Evolutionary conservation across 805 yeast species (phyloP), one percentile per base, ranked within the genome.

Genomic region (Saturnispora dispora): DNA sequence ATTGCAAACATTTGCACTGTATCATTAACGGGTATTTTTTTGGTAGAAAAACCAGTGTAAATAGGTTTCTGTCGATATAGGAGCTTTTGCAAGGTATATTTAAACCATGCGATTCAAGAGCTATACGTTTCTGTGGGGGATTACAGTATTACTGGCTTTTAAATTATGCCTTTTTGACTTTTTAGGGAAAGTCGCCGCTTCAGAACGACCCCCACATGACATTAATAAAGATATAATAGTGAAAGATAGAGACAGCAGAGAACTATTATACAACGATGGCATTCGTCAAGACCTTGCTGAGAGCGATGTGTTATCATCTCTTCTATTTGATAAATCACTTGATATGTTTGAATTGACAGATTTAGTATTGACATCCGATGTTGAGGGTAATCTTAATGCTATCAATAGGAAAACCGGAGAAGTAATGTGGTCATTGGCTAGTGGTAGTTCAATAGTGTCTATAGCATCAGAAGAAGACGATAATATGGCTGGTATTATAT

Each of bases 371-470:
- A 80, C 87, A 0, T 79, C 90, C 11, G 95, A 90, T 60, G 76
- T 89, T 1, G 96, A 91, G 60, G 98, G 97, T 1, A 82, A 85
- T 28, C 65, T 90, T 9, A 93, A 88, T 62, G 96, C 93, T 0
- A 66, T 89, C 9, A 81, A 83, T 56, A 71, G 97, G 54, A 71
- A 77, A 47, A 79, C 85, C 0, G 98, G 98, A 2, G 78, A 78
- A 25, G 64, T 82, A 9, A 61, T 83, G 15, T 90, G 98, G 98
- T 75, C 88, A 0, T 66, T 89, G 3, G 77, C 79, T 4, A 80
- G 86, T 3, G 78, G 77, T 18, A 77, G 75, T 2, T 83, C 95
- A 0, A 67, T 85, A 49, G 87, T 85, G 10, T 66, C 52, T 2
- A 55, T 65, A 3, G 45, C 69, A 30, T 61, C 57, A 17, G 55